Evolutionary conservation across 2,329 filamentous ascomycete genomes (phyloP), one percentile per base, ranked within the genome.

Genomic region (Diaporthe sp.): DNA sequence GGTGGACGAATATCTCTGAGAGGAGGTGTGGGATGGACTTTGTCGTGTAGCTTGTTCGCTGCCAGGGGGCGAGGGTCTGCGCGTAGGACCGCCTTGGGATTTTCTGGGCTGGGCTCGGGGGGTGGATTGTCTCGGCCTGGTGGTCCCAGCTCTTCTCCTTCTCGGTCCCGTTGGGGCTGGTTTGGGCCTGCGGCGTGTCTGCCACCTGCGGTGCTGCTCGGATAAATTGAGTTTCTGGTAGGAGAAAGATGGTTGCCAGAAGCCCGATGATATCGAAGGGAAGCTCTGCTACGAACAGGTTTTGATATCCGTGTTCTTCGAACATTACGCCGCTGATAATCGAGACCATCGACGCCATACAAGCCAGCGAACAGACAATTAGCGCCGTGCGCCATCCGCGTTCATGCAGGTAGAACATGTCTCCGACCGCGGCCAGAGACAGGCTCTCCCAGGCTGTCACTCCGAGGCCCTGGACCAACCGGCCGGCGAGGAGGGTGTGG

Each of bases 371-470:
- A 3, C 81, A 77, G 2, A 83, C 82, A 6, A 83, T 77, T 17
- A 83, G 28, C 7, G 82, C 80, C 0, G 82, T 82, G 7, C 82
- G 79, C 53, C 80, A 73, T 1, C 79, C 82, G 9, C 82, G 79
- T 67, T 83, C 79, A 60, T 83, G 81, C 25, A 83, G 73, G 76
- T 80, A 83, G 73, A 82, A 83, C 75, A 83, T 80, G 67, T 83
- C 82, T 13, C 82, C 82, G 9, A 83, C 79, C 1, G 81, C 78
- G 3, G 82, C 81, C 17, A 83, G 78, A 7, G 80, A 80, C 5
- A 83, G 78, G 31, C 80, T 82, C 75, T 83, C 82, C 74, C 80
- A 83, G 3, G 82, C 82, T 6, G 82, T 83, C 2, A 80, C 80
- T 0, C 82, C 82, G 5, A 83, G 71, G 1, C 82, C 82, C 53